phyloP scores from a whole-genome alignment of 1,284 basidiomycete genomes.

The Kwoniella shivajii region DNA sequence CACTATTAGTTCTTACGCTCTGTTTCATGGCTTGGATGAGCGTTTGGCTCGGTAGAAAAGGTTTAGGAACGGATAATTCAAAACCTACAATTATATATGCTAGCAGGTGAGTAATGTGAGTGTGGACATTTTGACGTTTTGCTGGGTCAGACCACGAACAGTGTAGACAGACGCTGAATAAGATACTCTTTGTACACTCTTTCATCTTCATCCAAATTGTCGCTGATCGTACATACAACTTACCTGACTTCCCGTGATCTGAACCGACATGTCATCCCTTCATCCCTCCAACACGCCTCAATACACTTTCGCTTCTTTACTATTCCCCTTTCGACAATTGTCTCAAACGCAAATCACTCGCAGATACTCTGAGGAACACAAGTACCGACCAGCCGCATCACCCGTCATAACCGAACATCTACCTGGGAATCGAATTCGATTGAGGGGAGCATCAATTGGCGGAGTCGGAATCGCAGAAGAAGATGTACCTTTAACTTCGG shows the following conservation, averaged over 20 bases:
- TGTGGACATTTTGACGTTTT: neutral
- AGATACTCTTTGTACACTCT: too few relatives aligned
- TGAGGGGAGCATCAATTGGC: conserved; percentile 52
- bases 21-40: conserved; percentile 43
- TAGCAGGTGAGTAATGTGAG: conserved; percentile 39
- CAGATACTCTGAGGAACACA: conserved; percentile 55
- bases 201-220: too few relatives aligned
- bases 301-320: neutral
- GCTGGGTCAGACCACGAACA: too few relatives aligned
- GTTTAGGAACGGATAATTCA: conserved; percentile 7
- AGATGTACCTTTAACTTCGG: conserved; percentile 44
- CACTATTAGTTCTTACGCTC: conserved; percentile 34
- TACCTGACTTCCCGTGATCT: too few relatives aligned
- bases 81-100: conserved; percentile 53
- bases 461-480: conserved; percentile 48
- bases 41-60: conserved; percentile 30
- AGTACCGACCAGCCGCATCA: conserved; percentile 55
- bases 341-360: too few relatives aligned
- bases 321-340: too few relatives aligned
- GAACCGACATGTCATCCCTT: neutral
- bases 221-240: too few relatives aligned
- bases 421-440: conserved; percentile 50
- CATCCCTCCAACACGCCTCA: neutral
- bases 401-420: conserved; percentile 55
- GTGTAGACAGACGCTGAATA: too few relatives aligned